A percentile compares a stretch with the other conserved stretches of the same genome.
phyloP scores from a whole-genome alignment of 2,329 filamentous ascomycete species.

The Epichloe festucae region DNA sequence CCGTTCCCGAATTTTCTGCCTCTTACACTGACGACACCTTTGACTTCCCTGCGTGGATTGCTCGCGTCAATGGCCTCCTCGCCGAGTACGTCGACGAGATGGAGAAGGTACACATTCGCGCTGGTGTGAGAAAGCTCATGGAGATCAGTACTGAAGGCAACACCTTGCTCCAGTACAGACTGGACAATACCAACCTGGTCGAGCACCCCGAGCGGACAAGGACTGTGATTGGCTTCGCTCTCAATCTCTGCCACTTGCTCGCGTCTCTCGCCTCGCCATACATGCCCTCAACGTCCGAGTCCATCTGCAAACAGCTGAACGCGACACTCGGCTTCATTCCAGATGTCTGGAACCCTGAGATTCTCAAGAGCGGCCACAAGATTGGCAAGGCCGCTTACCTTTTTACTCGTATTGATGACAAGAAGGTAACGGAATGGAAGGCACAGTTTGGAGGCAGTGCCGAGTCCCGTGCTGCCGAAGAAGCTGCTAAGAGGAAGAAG shows the following conservation, averaged over 20 bases:
- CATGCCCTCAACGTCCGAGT: slow-evolving; percentile 64
- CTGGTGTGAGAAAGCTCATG: slow-evolving; percentile 51
- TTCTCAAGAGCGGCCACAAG: slow-evolving; percentile 60
- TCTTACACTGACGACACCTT: slow-evolving; percentile 46
- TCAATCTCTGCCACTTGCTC: slow-evolving; percentile 74
- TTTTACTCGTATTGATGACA: slow-evolving; percentile 70
- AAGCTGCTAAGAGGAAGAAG: slow-evolving; percentile 35
- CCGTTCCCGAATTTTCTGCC: slow-evolving; percentile 48
- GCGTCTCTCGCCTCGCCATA: slow-evolving; percentile 71
- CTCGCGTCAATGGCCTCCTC: slow-evolving; percentile 42
- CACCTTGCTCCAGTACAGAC: slow-evolving; percentile 37
- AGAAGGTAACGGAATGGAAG: slow-evolving; percentile 75
- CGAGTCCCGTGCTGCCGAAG: slow-evolving; percentile 33
- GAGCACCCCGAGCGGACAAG: slow-evolving; percentile 41
- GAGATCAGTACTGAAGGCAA: slow-evolving; percentile 48
- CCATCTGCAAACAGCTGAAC: slow-evolving; percentile 65
- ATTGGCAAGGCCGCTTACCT: slow-evolving; percentile 69
- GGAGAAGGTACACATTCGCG: slow-evolving; percentile 58
- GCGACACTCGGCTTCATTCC: slow-evolving; percentile 36
- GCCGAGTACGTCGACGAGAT: slow-evolving; percentile 53
- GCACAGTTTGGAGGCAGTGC: slow-evolving; percentile 54
- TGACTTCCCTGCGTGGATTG: slow-evolving; percentile 13
- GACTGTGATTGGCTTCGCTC: slow-evolving; percentile 58
- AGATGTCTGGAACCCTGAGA: slow-evolving; percentile 48
- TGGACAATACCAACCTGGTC: slow-evolving; percentile 41